Conservation (phyloP, 2,329 filamentous ascomycete species). For the Exophiala calicioides region DNA sequence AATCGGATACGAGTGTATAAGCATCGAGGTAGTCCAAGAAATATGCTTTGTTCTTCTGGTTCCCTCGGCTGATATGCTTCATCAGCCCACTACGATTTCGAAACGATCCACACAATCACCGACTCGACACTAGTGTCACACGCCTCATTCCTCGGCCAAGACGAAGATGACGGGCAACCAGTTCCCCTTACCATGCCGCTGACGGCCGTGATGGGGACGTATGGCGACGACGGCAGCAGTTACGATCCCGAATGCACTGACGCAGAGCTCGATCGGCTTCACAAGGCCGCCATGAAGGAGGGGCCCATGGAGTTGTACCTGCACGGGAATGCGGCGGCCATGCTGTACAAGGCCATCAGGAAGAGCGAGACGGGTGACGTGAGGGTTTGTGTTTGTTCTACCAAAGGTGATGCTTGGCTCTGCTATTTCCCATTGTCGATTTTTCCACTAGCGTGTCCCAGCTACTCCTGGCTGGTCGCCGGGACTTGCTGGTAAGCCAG, state of each 20-base stretch:
- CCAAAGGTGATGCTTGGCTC: neutral
- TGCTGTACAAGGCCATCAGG: conserved; percentile 3
- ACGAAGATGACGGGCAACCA: neutral
- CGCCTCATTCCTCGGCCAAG: neutral
- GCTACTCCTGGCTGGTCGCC: neutral
- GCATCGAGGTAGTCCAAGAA: conserved; percentile 2
- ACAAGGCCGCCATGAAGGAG: neutral
- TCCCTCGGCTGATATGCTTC: neutral
- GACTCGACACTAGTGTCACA: conserved; percentile 3
- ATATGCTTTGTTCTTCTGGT: too few species aligned
- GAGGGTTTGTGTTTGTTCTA: conserved; percentile 2
- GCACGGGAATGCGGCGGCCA: neutral
- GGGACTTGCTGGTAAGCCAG: too few species aligned
- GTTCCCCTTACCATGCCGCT: neutral
- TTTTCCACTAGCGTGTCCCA: neutral
- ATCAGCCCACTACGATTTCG: neutral
- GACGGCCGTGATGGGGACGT: neutral
- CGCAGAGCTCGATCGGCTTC: neutral
- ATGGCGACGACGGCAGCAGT: neutral
- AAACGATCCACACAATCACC: conserved; percentile 2
- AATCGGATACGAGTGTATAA: conserved; percentile 3
- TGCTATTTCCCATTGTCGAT: neutral
- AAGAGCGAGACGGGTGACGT: neutral
- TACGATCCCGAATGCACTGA: neutral
- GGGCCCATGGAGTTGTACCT: conserved; percentile 3